A percentile compares a stretch with the other conserved stretches of the same genome.
These are phyloP conservation scores for Candida coquimbonensis DNA, from an alignment of 805 yeast genomes.

Conservation along the genomic window DNA sequence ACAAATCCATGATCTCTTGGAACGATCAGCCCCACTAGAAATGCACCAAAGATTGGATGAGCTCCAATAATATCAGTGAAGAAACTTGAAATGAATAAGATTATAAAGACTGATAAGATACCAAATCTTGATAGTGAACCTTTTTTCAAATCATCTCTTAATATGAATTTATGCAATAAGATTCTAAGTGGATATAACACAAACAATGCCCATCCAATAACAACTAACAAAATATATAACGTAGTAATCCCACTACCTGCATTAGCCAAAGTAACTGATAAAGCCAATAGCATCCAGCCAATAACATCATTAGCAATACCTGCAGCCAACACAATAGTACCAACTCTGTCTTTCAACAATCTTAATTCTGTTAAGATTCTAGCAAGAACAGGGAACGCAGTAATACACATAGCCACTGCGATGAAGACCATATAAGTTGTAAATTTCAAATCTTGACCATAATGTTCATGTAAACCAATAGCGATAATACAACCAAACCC, in stretches of 20 bases:
- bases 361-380: conserved; percentile 71
- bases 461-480: conserved; percentile 56
- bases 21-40: conserved; percentile 65
- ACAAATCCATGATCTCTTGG: conserved; percentile 75
- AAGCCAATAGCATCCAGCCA: conserved; percentile 77
- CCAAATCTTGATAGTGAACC: conserved; percentile 59
- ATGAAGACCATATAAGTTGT: conserved; percentile 75
- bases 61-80: conserved; percentile 81
- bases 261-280: conserved; percentile 71
- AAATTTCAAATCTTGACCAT: conserved; percentile 43
- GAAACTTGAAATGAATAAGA: conserved; percentile 63
- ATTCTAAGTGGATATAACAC: conserved; percentile 51
- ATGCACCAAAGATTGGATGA: conserved; percentile 83
- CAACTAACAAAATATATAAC: conserved; percentile 58
- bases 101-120: conserved; percentile 45
- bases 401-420: conserved; percentile 77
- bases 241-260: conserved; percentile 63
- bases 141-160: conserved; percentile 43
- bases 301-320: conserved; percentile 74
- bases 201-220: conserved; percentile 63
- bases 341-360: conserved; percentile 65
- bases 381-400: conserved; percentile 81
- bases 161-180: conserved; percentile 37
- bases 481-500: conserved; percentile 72
- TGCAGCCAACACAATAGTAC: conserved; percentile 69